Evolutionary conservation across 768 basidiomycete genomes (phyloP).

Genomic region (Boletus sensibilis): DNA sequence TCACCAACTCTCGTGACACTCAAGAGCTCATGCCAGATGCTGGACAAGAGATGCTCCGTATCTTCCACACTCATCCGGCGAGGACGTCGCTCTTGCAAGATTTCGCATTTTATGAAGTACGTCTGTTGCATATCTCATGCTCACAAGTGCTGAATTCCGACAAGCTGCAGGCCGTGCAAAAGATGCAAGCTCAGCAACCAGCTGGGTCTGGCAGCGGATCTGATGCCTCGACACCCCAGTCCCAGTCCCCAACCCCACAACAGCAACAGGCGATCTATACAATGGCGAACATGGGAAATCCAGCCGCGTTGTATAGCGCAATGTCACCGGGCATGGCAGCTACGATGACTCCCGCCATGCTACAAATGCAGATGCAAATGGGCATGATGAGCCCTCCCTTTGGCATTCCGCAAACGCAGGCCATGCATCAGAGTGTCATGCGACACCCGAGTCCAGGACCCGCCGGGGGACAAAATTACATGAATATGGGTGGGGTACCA

Average conservation of each 20-base stretch:
- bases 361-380: constrained; percentile 51
- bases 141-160: constrained; percentile 9
- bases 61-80: constrained; percentile 91
- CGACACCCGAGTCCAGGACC: constrained; percentile 73
- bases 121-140: constrained; percentile 12
- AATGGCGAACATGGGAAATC: constrained; percentile 42
- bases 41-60: constrained; percentile 93
- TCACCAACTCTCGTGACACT: constrained; percentile 97
- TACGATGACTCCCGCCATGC: constrained; percentile 33
- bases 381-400: constrained; percentile 49
- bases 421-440: constrained; percentile 88
- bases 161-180: constrained; percentile 86
- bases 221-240: constrained; percentile 32
- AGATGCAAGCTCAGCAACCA: constrained; percentile 42
- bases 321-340: constrained; percentile 33
- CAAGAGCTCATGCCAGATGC: constrained; percentile 96
- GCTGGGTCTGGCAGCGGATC: constrained; percentile 28
- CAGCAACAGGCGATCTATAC: constrained; percentile 50
- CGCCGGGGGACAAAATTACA: constrained; percentile 43
- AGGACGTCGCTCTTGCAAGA: constrained; percentile 93
- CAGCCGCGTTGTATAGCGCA: constrained; percentile 40
- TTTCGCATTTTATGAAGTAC: constrained; percentile 87
- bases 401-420: constrained; percentile 56
- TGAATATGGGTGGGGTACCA: constrained; percentile 40
- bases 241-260: constrained; percentile 41